Conservation (phyloP, 345 rosid genomes). For the Bretschneidera sinensis region DNA sequence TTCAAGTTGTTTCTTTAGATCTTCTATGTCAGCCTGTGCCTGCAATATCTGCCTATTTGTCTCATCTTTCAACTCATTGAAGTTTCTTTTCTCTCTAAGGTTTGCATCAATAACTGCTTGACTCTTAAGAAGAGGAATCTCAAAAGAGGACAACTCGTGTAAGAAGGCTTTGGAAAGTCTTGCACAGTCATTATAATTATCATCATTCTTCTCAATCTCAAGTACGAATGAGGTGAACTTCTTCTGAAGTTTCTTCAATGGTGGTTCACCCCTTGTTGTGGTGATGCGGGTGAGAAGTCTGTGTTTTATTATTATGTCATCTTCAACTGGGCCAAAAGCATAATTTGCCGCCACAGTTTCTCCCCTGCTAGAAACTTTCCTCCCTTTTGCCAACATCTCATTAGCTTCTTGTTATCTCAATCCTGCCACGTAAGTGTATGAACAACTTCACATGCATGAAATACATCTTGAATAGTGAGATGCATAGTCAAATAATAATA, state of each 20-base stretch:
- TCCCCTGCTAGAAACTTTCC: slow-evolving; percentile 66
- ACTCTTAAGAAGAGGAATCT: slow-evolving; percentile 90
- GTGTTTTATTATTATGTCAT: slow-evolving; percentile 77
- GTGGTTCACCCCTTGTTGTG: slow-evolving; percentile 95
- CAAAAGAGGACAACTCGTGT: slow-evolving; percentile 83
- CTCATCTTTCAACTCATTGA: slow-evolving; percentile 74
- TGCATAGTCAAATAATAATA: no score
- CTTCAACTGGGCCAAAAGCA: slow-evolving; percentile 80
- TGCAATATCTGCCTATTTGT: slow-evolving; percentile 64
- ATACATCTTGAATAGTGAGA: no score
- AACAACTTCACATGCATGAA: neutral
- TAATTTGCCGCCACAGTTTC: slow-evolving; percentile 68
- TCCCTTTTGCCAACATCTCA: slow-evolving; percentile 70
- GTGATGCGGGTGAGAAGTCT: slow-evolving; percentile 92
- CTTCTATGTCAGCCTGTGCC: slow-evolving; percentile 76
- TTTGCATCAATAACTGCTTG: slow-evolving; percentile 76
- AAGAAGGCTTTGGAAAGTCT: slow-evolving; percentile 75
- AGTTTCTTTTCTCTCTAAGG: slow-evolving; percentile 76
- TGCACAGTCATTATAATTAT: slow-evolving; percentile 54
- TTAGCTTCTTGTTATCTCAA: slow-evolving; percentile 8
- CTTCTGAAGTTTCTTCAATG: slow-evolving; percentile 90
- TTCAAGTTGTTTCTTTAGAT: slow-evolving; percentile 81
- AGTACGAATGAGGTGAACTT: slow-evolving; percentile 78
- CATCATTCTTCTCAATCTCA: slow-evolving; percentile 71
- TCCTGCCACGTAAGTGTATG: slow-evolving; percentile 16